Base-by-base conservation (phyloP, 352 stramenopile genomes). In the Saprolegnia diclina region DNA sequence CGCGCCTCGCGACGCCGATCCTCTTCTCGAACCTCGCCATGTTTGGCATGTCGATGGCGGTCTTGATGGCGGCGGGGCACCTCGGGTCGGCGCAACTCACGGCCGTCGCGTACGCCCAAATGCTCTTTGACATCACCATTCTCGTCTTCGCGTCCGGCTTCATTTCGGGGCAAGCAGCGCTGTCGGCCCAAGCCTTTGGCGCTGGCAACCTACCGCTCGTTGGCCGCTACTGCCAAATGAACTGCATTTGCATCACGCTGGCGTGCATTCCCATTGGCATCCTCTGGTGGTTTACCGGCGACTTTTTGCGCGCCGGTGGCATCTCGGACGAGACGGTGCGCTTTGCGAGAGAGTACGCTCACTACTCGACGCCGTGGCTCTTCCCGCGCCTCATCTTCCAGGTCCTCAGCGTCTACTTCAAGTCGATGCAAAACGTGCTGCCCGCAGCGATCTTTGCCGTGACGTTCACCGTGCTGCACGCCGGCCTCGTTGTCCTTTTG, bases 171-270 rank as follows among this genome's bases (percentile, higher is more conserved):
- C 82, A 91, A 66, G 94, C 89, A 65, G 72, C 82, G 56, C 79
- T 96, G 29, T 91, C 78, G 68, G 90, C 83, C 46, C 88, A 95
- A 64, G 88, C 88, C 19, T 91, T 93, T 56, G 88, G 88, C 16
- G 85, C 86, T 54, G 86, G 87, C 54, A 94, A 96, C 73, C 91
- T 77, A 48, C 73, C 83, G 18, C 57, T 94, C 24, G 63, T 91
- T 21, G 79, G 75, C 37, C 75, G 82, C 61, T 91, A 89, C 69
- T 76, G 75, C 50, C 75, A 88, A 74, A 72, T 88, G 64, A 88
- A 79, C 52, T 73, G 70, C 59, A 75, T 87, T 55, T 68, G 82
- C 61, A 73, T 88, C 46, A 87, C 83, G 24, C 38, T 91, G 56
- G 71, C 78, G 6, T 91, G 82, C 48, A 72, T 92, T 11, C 84